Evolutionary conservation across 768 basidiomycete genomes (phyloP), one percentile per base, ranked within the genome.

Genomic region (Tulasnella sp.): DNA sequence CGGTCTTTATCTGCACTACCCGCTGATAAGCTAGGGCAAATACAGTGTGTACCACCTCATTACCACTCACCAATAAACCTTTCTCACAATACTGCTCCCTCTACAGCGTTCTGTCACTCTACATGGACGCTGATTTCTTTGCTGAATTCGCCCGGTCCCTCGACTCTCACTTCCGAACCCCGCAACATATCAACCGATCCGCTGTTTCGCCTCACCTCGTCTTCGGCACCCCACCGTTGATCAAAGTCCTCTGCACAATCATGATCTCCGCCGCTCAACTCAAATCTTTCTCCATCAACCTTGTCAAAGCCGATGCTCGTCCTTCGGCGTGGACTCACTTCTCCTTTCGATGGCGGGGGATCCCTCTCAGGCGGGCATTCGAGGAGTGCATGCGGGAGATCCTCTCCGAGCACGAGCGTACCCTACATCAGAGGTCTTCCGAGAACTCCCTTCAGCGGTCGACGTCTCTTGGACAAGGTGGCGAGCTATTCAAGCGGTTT

Each of bases 71-170:
- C 34, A 30, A 9, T 48, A 3, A 21, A 48, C 29, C 9, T 31
- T 8, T 3, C 5, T 48, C 19, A n/a, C 15, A 12, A 24, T 48
- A 30, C 24, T 2, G 1, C 24, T 11, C n/a, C 8, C 2, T 52
- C 19, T 51, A 19, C 30, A 58, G 56, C 22, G 29, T 41, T 29
- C 46, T 58, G 9, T 58, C 56, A 30, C 43, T 58, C 30, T 44
- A 58, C 45, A 43, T 58, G 43, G 56, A 58, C 46, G 22, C 42
- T 10, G 56, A 58, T 17, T 58, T 58, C 56, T 58, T 58, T 30
- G 7, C 44, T 19, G 56, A 58, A 21, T 58, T 58, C 24, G 56
- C 56, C 17, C 45, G 30, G 9, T 22, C 56, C 19, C 25, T 58
- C 45, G 56, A 58, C 45, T 27, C 27, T 48, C 44, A 24, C 19